phyloP scores from a whole-genome alignment of 257 asterid species.

The Cordia subcordata region DNA sequence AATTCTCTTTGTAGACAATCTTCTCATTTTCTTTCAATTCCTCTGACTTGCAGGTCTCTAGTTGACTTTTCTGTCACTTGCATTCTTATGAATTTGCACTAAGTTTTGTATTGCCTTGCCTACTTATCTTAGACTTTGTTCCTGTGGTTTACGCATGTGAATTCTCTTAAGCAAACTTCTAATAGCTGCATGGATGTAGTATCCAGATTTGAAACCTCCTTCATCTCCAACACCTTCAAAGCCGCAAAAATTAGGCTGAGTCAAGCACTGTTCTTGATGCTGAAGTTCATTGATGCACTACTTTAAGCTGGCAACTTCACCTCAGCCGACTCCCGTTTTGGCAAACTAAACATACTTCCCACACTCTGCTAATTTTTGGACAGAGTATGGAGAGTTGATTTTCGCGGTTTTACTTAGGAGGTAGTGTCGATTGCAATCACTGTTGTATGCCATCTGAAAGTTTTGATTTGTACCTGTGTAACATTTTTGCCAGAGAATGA shows the following conservation, averaged over 20 bases:
- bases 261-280: background rate
- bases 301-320: no score
- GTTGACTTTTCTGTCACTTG: no score
- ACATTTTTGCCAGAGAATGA: background rate
- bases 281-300: no score
- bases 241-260: constrained; percentile 38
- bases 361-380: no score
- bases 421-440: background rate
- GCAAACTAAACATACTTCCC: no score
- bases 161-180: constrained; percentile 4
- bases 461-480: background rate
- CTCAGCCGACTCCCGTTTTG: no score
- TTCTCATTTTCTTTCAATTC: no score
- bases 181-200: constrained; percentile 41
- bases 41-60: no score
- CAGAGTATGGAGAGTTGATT: background rate
- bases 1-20: no score
- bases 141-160: background rate
- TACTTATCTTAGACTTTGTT: background rate
- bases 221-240: constrained; percentile 85
- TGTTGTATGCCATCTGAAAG: background rate
- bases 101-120: background rate
- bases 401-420: background rate
- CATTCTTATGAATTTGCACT: no score
- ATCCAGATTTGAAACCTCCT: constrained; percentile 87